Conservation (phyloP, 148 eudicot species). For the Hydrangea macrophylla region DNA sequence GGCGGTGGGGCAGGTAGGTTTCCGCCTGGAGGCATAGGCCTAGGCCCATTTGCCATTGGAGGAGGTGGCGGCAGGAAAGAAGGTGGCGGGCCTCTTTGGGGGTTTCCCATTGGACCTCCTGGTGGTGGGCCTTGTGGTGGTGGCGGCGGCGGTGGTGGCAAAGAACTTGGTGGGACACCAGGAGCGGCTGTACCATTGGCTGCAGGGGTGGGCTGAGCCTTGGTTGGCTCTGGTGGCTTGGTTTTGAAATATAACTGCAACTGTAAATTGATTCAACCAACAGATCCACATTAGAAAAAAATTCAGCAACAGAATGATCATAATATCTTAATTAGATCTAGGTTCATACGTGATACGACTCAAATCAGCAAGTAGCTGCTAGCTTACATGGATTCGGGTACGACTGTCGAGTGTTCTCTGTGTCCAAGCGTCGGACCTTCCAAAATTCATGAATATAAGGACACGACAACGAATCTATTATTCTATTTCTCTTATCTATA, state of each 20-base stretch:
- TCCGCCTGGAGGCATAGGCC: conserved; percentile 89
- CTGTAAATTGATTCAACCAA: conserved; percentile 35
- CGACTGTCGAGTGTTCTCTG: too few species aligned
- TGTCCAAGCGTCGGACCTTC: too few species aligned
- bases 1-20: conserved; percentile 75
- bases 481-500: too few species aligned
- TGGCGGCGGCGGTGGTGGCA: conserved; percentile 66
- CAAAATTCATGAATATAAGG: too few species aligned
- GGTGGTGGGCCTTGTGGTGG: conserved; percentile 70
- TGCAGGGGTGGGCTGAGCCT: conserved; percentile 63
- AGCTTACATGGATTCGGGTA: too few species aligned
- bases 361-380: background rate
- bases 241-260: conserved; percentile 90
- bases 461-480: too few species aligned
- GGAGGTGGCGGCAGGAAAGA: conserved; percentile 56
- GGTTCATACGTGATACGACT: background rate
- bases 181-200: conserved; percentile 65
- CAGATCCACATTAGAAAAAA: conserved; percentile 5
- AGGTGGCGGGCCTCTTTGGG: conserved; percentile 56
- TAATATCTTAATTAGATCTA: background rate
- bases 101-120: conserved; percentile 50
- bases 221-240: conserved; percentile 89
- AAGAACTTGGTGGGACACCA: conserved; percentile 65
- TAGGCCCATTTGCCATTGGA: conserved; percentile 68
- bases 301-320: conserved; percentile 1